phyloP scores from a whole-genome alignment of 176 grass and related monocot genomes.

The Cenchrus purpureus region DNA sequence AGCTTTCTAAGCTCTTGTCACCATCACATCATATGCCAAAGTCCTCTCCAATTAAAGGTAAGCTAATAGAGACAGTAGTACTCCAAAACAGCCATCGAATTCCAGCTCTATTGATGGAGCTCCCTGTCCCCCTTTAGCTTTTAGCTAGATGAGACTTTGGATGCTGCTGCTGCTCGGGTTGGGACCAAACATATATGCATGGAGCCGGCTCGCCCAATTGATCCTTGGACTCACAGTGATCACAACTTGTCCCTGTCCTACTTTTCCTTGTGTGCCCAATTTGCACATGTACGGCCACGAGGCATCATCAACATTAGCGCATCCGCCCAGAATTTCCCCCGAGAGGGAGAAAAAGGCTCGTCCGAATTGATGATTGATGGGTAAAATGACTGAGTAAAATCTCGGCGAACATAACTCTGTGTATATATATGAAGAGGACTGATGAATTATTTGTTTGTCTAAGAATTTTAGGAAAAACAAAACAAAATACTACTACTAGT shows the following conservation, averaged over 20 bases:
- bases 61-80: conserved; percentile 28
- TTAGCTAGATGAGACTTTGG: conserved; percentile 50
- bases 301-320: neutral
- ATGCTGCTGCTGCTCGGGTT: conserved; percentile 49
- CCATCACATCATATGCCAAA: conserved; percentile 56
- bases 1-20: conserved; percentile 41
- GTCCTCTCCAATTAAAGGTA: conserved; percentile 47
- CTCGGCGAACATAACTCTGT: neutral
- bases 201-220: conserved; percentile 31
- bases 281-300: conserved; percentile 31
- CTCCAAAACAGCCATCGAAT: conserved; percentile 53
- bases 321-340: conserved; percentile 6
- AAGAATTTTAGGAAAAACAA: neutral
- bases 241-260: conserved; percentile 46
- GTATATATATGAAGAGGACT: neutral
- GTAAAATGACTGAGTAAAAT: neutral
- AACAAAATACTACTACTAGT: neutral
- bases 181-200: conserved; percentile 42
- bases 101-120: conserved; percentile 61
- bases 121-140: conserved; percentile 55
- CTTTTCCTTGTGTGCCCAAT: conserved; percentile 33
- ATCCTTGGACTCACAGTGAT: conserved; percentile 38
- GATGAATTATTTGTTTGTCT: neutral
- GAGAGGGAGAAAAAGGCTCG: neutral
- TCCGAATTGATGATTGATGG: neutral